These are phyloP conservation scores for Penicillium sp. DNA, from an alignment of 2,329 filamentous ascomycete genomes.

Conservation along the genomic window DNA sequence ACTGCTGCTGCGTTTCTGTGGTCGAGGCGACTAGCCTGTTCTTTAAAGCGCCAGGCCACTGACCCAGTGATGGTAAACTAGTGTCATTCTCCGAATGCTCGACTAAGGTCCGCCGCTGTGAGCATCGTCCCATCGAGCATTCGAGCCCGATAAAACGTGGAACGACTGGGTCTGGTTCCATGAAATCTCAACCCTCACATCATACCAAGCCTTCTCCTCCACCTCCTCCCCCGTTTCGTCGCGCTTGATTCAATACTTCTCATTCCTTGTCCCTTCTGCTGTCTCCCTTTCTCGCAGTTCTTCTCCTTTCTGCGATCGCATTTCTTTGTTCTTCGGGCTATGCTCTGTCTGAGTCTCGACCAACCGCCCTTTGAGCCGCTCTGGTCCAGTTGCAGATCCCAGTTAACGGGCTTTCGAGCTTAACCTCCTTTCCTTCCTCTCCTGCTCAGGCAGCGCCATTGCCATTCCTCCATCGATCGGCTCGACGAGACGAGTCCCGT, in stretches of 20 bases:
- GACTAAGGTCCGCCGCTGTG: not conserved
- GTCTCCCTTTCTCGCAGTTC: not conserved
- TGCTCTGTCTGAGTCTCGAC: constrained; percentile 1
- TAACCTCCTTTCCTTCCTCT: not conserved
- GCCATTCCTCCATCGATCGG: not conserved
- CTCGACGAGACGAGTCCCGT: not conserved
- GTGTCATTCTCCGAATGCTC: not conserved
- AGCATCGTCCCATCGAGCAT: not conserved
- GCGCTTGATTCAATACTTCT: too few relatives aligned
- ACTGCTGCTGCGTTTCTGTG: not conserved
- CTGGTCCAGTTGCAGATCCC: constrained; percentile 20
- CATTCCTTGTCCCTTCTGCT: not conserved
- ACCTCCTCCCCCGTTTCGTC: too few relatives aligned
- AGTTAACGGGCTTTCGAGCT: not conserved
- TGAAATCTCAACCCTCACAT: not conserved
- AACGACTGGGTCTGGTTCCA: constrained; percentile 6
- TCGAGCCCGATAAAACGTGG: not conserved
- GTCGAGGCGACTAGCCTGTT: not conserved
- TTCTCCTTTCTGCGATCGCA: not conserved
- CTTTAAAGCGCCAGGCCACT: not conserved
- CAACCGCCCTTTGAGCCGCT: constrained; percentile 6
- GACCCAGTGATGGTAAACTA: not conserved
- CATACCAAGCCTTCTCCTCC: not conserved
- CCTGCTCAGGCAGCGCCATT: not conserved
- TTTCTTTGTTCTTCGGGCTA: constrained; percentile 9